phyloP scores from a whole-genome alignment of 2,329 filamentous ascomycete species.

The Xylariaceae sp. region DNA sequence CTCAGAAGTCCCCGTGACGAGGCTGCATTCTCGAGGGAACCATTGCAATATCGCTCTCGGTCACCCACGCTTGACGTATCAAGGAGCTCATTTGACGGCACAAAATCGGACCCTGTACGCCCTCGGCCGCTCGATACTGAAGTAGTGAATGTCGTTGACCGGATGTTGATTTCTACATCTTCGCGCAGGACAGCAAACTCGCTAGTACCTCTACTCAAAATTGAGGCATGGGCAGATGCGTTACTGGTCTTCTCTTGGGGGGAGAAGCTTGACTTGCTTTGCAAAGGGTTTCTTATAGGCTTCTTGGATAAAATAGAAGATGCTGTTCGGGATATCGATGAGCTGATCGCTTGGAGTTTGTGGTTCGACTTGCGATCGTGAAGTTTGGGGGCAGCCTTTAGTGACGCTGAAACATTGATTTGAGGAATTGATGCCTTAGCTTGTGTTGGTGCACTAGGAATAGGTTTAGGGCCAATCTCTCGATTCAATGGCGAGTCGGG shows the following conservation, averaged over 20 bases:
- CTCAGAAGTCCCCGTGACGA: slow-evolving; percentile 14
- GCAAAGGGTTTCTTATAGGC: slow-evolving; percentile 32
- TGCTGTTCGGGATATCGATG: slow-evolving; percentile 21
- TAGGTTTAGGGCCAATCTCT: slow-evolving; percentile 37
- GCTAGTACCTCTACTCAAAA: not conserved
- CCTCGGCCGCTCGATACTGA: not conserved
- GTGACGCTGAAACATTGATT: not conserved
- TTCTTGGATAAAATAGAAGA: slow-evolving; percentile 29
- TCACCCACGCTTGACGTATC: not conserved
- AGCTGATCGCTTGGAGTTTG: slow-evolving; percentile 17
- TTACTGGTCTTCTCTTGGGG: not conserved
- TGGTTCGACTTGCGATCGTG: slow-evolving; percentile 11
- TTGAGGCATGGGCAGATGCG: not conserved
- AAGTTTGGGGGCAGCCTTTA: no score
- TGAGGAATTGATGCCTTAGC: not conserved
- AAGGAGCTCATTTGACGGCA: not conserved
- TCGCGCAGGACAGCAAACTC: no score
- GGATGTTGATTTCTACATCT: no score
- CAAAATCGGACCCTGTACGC: slow-evolving; percentile 12
- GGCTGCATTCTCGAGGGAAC: slow-evolving; percentile 9
- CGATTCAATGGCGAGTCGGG: slow-evolving; percentile 35
- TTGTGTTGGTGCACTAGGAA: slow-evolving; percentile 41
- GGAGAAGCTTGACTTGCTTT: slow-evolving; percentile 10
- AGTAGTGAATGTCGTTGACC: no score
- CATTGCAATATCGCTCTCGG: slow-evolving; percentile 1